phyloP scores from a whole-genome alignment of 345 rosid genomes.

The Cardiospermum halicacabum region DNA sequence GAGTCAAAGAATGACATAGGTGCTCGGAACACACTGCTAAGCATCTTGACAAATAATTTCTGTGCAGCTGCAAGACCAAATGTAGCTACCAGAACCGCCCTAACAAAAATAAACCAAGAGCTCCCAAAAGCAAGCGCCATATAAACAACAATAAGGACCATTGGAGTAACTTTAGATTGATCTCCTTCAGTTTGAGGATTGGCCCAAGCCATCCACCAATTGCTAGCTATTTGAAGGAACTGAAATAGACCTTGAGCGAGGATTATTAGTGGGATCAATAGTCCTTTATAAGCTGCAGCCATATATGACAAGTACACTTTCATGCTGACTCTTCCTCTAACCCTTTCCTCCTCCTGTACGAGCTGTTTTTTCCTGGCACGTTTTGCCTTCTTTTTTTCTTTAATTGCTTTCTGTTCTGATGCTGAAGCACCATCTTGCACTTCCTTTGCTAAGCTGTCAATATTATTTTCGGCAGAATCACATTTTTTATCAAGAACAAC shows the following conservation, averaged over 20 bases:
- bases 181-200: constrained; percentile 98
- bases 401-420: constrained; percentile 72
- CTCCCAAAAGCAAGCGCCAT: constrained; percentile 99
- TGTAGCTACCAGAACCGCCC: constrained; percentile 98
- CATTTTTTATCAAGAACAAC: constrained; percentile 41
- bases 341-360: constrained; percentile 99
- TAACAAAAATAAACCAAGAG: constrained; percentile 85
- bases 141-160: constrained; percentile 79
- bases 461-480: constrained; percentile 44
- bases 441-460: constrained; percentile 80
- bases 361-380: constrained; percentile 90
- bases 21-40: constrained; percentile 86
- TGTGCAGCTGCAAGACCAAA: constrained; percentile 98
- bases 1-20: constrained; percentile 99
- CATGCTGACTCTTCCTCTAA: constrained; percentile 94
- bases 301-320: constrained; percentile 94
- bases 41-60: constrained; percentile 88
- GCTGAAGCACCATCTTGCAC: constrained; percentile 72
- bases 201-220: constrained; percentile 99
- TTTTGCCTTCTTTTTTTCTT: constrained; percentile 87
- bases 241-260: constrained; percentile 85
- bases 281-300: constrained; percentile 96
- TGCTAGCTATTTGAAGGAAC: constrained; percentile 97
- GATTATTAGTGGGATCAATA: constrained; percentile 82
- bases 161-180: constrained; percentile 71